These are phyloP conservation scores for Paecilomyces sp. DNA, from an alignment of 2,329 filamentous ascomycete genomes.

Conservation along the genomic window DNA sequence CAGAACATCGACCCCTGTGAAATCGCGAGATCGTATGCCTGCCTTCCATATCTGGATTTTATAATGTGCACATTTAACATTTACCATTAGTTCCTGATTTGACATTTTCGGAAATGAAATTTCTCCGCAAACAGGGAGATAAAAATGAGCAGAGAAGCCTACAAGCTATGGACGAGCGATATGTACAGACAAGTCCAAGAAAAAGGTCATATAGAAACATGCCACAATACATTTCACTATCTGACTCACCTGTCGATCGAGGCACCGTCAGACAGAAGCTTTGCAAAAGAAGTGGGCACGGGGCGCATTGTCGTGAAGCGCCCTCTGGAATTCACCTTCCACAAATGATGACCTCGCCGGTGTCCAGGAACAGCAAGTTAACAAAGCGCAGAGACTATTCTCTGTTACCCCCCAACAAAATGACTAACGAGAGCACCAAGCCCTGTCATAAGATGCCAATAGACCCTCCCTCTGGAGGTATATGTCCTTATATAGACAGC, in stretches of 20 bases:
- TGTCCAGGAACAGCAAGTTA: background rate
- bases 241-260: background rate
- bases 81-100: slow-evolving; percentile 8
- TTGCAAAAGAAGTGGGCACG: background rate
- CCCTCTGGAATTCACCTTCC: background rate
- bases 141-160: background rate
- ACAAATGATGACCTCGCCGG: background rate
- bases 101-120: slow-evolving; percentile 17
- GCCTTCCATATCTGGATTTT: no score
- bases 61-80: background rate
- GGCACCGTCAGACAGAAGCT: background rate
- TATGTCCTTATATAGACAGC: background rate
- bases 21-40: slow-evolving; percentile 5
- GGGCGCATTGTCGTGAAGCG: background rate
- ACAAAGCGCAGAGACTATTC: background rate
- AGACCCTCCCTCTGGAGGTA: background rate
- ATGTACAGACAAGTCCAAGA: background rate
- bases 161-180: background rate
- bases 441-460: background rate
- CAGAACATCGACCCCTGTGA: slow-evolving; percentile 24
- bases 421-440: background rate
- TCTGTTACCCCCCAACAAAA: background rate
- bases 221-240: background rate
- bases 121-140: slow-evolving; percentile 7
- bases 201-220: background rate